A percentile compares a stretch with the other conserved stretches of the same genome.
Conservation (phyloP, 768 basidiomycete species). For the Phlegmacium glaucopus region DNA sequence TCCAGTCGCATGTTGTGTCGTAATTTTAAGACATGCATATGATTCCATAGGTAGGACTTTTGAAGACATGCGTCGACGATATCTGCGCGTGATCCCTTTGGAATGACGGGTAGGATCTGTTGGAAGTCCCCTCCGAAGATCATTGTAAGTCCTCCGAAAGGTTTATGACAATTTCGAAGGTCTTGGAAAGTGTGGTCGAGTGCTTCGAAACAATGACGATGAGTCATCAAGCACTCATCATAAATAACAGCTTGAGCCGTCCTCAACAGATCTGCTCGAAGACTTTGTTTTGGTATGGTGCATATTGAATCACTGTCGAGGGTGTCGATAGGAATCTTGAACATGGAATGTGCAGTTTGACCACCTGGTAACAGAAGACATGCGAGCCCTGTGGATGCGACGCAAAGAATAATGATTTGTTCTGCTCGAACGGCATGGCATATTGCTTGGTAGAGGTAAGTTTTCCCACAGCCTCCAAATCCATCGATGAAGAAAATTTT, state of each 20-base stretch:
- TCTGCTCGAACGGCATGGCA: conserved; percentile 23
- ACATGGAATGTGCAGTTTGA: conserved; percentile 32
- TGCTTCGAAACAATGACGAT: conserved; percentile 35
- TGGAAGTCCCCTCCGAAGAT: conserved; percentile 44
- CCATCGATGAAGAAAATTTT: conserved; percentile 39
- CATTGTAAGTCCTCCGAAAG: conserved; percentile 38
- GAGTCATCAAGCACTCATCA: too few relatives aligned
- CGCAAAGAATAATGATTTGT: conserved; percentile 38
- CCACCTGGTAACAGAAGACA: conserved; percentile 32
- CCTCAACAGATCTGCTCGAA: too few relatives aligned
- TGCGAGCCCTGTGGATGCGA: conserved; percentile 49
- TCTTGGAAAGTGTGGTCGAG: conserved; percentile 35
- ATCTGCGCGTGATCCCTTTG: conserved; percentile 29
- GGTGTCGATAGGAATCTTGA: conserved; percentile 42
- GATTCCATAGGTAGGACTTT: conserved; percentile 33
- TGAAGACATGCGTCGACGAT: conserved; percentile 33
- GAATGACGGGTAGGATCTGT: conserved; percentile 44
- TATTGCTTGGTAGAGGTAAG: conserved; percentile 38
- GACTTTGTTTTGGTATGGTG: too few relatives aligned
- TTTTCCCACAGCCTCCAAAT: too few relatives aligned
- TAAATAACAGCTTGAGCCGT: too few relatives aligned
- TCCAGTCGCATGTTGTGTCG: conserved; percentile 37
- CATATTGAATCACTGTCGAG: too few relatives aligned
- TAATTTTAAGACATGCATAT: conserved; percentile 26
- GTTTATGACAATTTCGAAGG: conserved; percentile 16